Evolutionary conservation across 768 basidiomycete genomes (phyloP).

Genomic region (Rhodocollybia butyracea): DNA sequence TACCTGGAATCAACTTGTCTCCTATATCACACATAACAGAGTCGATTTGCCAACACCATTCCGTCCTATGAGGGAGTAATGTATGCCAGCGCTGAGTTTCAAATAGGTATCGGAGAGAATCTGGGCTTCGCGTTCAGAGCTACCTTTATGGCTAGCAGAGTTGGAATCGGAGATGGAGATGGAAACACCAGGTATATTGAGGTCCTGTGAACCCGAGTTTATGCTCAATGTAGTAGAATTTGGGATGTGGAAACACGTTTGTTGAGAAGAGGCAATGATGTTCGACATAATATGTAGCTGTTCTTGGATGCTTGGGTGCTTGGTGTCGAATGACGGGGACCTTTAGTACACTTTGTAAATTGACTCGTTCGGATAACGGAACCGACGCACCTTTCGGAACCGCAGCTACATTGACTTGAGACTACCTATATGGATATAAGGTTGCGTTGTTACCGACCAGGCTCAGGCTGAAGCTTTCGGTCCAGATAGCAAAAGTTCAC

Average conservation of each 20-base stretch:
- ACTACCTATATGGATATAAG: too few species aligned
- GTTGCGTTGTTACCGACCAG: too few species aligned
- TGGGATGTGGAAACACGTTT: not conserved
- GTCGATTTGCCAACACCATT: constrained; percentile 57
- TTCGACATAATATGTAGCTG: too few species aligned
- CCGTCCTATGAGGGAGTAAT: constrained; percentile 53
- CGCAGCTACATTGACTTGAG: too few species aligned
- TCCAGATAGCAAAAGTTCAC: too few species aligned
- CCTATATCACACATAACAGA: constrained; percentile 32
- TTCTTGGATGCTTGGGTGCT: too few species aligned
- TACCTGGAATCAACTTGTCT: constrained; percentile 44
- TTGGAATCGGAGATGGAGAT: constrained; percentile 32
- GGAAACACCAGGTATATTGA: constrained; percentile 54
- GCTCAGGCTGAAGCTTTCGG: too few species aligned
- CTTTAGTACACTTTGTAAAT: too few species aligned
- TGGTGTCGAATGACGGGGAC: too few species aligned
- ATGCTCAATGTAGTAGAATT: not conserved
- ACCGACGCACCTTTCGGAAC: too few species aligned
- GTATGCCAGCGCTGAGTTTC: constrained; percentile 45
- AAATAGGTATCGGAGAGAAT: constrained; percentile 50
- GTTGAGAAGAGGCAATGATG: not conserved
- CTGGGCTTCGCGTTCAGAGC: constrained; percentile 38
- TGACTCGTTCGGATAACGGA: too few species aligned
- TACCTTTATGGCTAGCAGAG: not conserved
- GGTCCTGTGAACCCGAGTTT: constrained; percentile 20